Evolutionary conservation across 257 asterid species (phyloP), one percentile per base, ranked within the genome.

Genomic region (Capsicum chinense): DNA sequence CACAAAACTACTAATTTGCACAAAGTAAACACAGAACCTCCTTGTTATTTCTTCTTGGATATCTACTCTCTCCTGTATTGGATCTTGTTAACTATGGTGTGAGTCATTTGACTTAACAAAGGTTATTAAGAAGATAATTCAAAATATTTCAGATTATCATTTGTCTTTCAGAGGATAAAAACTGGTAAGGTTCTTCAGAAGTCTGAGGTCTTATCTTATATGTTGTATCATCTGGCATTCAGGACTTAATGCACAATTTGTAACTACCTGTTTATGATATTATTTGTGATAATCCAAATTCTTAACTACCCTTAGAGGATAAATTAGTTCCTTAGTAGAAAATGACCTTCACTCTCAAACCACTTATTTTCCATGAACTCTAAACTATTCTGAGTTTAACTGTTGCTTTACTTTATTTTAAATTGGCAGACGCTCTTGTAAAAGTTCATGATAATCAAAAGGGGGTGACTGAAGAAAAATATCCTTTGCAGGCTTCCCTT

Each of bases 401-500:
- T 60, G 68, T 33, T 35, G 69, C 76, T 83, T 66, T 85, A 63
- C 80, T 60, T 63, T 56, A 85, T 83, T 86, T 63, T 84, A 70
- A 79, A 83, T 85, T 88, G 67, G 86, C 91, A 97, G 99, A 86
- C 73, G 86, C 95, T 79, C 92, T 97, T 33, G 88, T 81, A 48
- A 93, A 89, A 83, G 88, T 87, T 88, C 93, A 91, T 33, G 86
- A 73, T 87, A 73, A 87, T 83, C 90, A 90, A 58, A 93, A 93
- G 76, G 99, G 90, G 76, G 85, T 79, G 66, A 52, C 52, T 76
- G 94, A 84, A 52, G 92, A 87, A 89, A 92, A 84, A 81, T 26
- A 79, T 88, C 79, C 93, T 44, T 88, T 95, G 90, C 94, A 90
- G 88, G 89, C 91, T 82, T 94, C 90, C 80, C 90, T 97, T 80